Conservation (phyloP, 73 alveolate species). For the Durusdinium trenchii region DNA sequence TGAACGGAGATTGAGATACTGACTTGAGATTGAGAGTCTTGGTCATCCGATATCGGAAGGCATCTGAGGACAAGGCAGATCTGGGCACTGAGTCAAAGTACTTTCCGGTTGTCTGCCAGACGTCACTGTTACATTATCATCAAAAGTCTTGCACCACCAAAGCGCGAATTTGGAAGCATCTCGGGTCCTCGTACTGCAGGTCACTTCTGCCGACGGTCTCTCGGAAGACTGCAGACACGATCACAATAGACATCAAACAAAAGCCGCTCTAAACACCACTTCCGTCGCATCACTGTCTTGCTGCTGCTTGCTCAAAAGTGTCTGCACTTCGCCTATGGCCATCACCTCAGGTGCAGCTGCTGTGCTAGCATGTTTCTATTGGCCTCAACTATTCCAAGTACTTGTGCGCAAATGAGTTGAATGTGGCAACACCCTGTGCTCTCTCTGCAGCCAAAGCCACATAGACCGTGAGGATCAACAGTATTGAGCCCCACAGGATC, state of each 20-base stretch:
- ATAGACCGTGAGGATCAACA: slow-evolving; percentile 47
- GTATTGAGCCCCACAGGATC: slow-evolving; percentile 20
- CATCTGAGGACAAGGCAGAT: too few relatives aligned
- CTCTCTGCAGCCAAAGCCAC: slow-evolving; percentile 4
- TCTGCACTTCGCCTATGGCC: background rate
- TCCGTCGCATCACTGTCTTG: background rate
- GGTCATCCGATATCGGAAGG: background rate
- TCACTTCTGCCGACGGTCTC: slow-evolving; percentile 58
- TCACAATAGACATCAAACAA: background rate
- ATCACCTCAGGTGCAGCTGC: background rate
- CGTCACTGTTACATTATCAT: background rate
- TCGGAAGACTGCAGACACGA: background rate
- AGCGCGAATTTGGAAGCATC: background rate
- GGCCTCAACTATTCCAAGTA: too few relatives aligned
- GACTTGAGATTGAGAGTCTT: background rate
- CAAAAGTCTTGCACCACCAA: background rate
- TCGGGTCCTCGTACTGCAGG: slow-evolving; percentile 12
- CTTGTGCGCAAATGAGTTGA: too few relatives aligned
- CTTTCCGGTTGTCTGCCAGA: slow-evolving; percentile 47
- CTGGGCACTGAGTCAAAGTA: slow-evolving; percentile 63
- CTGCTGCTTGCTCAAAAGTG: background rate
- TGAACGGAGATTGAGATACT: too few relatives aligned
- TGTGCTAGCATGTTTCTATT: background rate
- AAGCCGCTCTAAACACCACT: background rate
- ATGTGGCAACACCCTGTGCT: background rate